These are phyloP conservation scores for Penicillium sp. DNA, from an alignment of 2,329 filamentous ascomycete species.

Conservation along the genomic window DNA sequence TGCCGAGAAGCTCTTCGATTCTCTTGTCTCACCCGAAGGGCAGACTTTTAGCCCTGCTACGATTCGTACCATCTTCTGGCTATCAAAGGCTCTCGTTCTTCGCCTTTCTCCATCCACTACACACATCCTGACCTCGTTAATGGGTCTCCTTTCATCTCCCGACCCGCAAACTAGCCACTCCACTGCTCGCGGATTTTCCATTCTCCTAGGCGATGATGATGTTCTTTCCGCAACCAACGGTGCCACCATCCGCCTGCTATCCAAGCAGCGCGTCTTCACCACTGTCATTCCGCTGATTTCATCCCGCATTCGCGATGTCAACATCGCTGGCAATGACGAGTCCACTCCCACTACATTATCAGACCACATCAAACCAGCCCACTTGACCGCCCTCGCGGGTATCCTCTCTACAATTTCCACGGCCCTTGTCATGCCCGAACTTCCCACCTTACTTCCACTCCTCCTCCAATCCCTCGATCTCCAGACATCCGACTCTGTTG, in stretches of 20 bases:
- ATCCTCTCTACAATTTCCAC: conserved; percentile 61
- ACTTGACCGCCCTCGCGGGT: conserved; percentile 63
- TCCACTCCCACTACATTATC: conserved; percentile 16
- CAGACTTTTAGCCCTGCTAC: conserved; percentile 36
- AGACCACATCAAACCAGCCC: conserved; percentile 55
- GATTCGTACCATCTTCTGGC: conserved; percentile 59
- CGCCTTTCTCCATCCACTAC: conserved; percentile 51
- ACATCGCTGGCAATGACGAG: conserved; percentile 35
- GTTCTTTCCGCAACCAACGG: conserved; percentile 61
- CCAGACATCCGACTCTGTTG: conserved; percentile 44
- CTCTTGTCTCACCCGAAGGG: conserved; percentile 28
- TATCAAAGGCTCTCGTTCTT: conserved; percentile 61
- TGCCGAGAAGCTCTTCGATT: conserved; percentile 33
- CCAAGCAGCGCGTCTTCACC: conserved; percentile 64
- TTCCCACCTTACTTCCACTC: conserved; percentile 58
- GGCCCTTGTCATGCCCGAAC: conserved; percentile 58
- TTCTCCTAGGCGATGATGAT: conserved; percentile 61
- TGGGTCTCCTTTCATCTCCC: conserved; percentile 44
- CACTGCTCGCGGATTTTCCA: conserved; percentile 58
- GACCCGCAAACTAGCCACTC: conserved; percentile 50
- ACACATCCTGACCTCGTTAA: conserved; percentile 53
- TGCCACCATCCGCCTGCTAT: conserved; percentile 60
- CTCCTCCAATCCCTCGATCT: conserved; percentile 65
- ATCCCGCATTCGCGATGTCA: conserved; percentile 49
- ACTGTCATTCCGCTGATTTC: conserved; percentile 59